Conservation (phyloP, 2,329 filamentous ascomycete genomes). For the Monosporascus sp. region DNA sequence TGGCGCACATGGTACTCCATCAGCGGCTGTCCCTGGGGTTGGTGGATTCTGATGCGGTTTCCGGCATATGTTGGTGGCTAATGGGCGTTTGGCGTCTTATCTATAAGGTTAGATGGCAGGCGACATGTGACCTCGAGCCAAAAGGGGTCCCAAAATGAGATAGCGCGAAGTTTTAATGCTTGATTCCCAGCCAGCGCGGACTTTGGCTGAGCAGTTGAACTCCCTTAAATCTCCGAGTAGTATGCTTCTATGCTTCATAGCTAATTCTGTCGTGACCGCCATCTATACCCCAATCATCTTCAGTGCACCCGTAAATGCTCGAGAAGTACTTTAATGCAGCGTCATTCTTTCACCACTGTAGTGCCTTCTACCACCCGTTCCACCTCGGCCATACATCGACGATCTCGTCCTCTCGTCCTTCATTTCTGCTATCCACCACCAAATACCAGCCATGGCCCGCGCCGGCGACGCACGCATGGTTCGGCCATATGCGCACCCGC, state of each 20-base stretch:
- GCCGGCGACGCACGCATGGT: slow-evolving; percentile 74
- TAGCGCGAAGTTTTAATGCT: neutral
- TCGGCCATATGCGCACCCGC: slow-evolving; percentile 68
- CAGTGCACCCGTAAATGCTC: neutral
- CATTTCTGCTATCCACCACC: slow-evolving; percentile 59
- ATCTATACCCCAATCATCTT: neutral
- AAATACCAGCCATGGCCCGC: slow-evolving; percentile 69
- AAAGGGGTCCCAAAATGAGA: neutral
- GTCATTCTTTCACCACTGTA: too few relatives aligned
- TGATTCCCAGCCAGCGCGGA: neutral
- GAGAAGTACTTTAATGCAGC: too few relatives aligned
- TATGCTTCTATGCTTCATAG: too few relatives aligned
- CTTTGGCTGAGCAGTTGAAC: too few relatives aligned
- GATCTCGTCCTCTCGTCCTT: slow-evolving; percentile 52
- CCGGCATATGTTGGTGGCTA: neutral
- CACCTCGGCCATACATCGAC: slow-evolving; percentile 73
- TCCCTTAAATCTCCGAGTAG: too few relatives aligned
- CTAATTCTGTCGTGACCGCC: too few relatives aligned
- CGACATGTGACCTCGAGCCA: neutral
- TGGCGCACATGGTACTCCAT: too few relatives aligned
- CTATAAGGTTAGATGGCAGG: neutral
- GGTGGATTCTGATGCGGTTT: neutral
- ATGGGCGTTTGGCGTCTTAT: neutral
- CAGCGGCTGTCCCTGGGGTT: neutral
- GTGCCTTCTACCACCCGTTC: slow-evolving; percentile 56